phyloP scores from a whole-genome alignment of 169 alveolate genomes.

The Plasmodium yoelii region DNA sequence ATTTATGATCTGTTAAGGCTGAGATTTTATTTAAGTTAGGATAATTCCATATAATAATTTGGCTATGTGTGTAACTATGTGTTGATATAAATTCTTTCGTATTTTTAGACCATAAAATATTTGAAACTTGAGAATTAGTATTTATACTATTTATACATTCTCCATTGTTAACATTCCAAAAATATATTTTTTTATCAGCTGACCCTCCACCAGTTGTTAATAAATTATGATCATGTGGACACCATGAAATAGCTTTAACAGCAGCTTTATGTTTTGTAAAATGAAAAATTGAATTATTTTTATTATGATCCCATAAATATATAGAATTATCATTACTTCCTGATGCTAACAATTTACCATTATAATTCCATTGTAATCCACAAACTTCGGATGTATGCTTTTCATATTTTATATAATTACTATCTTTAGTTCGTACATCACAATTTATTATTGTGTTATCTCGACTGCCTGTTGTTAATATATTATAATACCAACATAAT shows the following conservation, averaged over 20 bases:
- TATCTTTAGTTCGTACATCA: constrained; percentile 88
- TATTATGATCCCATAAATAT: constrained; percentile 91
- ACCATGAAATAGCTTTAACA: constrained; percentile 97
- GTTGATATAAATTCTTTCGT: constrained; percentile 95
- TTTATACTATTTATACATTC: constrained; percentile 89
- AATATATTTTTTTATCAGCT: constrained; percentile 96
- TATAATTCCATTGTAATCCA: constrained; percentile 92
- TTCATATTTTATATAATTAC: constrained; percentile 77
- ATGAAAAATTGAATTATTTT: constrained; percentile 85
- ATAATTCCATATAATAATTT: constrained; percentile 95
- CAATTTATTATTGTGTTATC: constrained; percentile 89
- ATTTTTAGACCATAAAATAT: constrained; percentile 93
- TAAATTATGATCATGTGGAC: constrained; percentile 95
- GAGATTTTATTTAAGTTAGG: constrained; percentile 91
- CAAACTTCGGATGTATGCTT: constrained; percentile 94
- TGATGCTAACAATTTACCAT: constrained; percentile 92
- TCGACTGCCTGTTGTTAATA: constrained; percentile 92
- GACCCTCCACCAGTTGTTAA: constrained; percentile 98
- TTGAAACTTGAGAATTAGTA: constrained; percentile 96
- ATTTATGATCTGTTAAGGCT: constrained; percentile 92
- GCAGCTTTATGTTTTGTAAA: constrained; percentile 92
- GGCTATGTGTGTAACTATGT: constrained; percentile 96
- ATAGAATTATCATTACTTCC: constrained; percentile 97
- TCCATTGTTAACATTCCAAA: constrained; percentile 94
- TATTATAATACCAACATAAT: constrained; percentile 88